A percentile compares a stretch with the other conserved stretches of the same genome.
These are phyloP conservation scores for Populus hybrid DNA, from an alignment of 441 rosid species.

Conservation along the genomic window DNA sequence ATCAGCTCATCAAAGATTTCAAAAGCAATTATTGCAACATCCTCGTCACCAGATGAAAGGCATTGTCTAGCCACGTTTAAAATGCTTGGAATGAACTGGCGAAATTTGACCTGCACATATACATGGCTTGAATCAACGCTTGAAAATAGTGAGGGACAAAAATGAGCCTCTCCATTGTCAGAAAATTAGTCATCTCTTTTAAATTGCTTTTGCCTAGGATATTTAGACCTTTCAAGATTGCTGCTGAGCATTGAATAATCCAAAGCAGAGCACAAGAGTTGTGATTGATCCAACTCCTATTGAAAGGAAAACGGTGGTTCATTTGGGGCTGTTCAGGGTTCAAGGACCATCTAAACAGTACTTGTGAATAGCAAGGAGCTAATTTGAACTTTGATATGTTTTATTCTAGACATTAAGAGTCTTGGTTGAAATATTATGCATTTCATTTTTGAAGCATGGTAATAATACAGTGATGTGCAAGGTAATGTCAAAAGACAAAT, in stretches of 20 bases:
- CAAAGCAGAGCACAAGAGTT: background rate
- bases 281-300: background rate
- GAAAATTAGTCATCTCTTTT: background rate
- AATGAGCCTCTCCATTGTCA: no score
- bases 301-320: no score
- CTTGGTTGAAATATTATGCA: no score
- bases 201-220: no score
- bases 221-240: background rate
- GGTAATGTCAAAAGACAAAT: background rate
- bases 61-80: constrained; percentile 92
- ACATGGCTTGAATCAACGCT: background rate
- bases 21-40: constrained; percentile 95
- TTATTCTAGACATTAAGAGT: no score
- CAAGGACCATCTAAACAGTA: no score
- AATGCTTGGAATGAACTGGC: constrained; percentile 97
- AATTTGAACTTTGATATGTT: no score
- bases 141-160: background rate
- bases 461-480: background rate
- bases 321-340: no score
- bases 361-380: no score
- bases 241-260: background rate
- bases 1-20: constrained; percentile 98
- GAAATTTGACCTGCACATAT: constrained; percentile 77
- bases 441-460: background rate
- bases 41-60: constrained; percentile 93